These are phyloP conservation scores for Fusarium fracticaudum DNA, from an alignment of 2,329 filamentous ascomycete genomes.

Conservation along the genomic window DNA sequence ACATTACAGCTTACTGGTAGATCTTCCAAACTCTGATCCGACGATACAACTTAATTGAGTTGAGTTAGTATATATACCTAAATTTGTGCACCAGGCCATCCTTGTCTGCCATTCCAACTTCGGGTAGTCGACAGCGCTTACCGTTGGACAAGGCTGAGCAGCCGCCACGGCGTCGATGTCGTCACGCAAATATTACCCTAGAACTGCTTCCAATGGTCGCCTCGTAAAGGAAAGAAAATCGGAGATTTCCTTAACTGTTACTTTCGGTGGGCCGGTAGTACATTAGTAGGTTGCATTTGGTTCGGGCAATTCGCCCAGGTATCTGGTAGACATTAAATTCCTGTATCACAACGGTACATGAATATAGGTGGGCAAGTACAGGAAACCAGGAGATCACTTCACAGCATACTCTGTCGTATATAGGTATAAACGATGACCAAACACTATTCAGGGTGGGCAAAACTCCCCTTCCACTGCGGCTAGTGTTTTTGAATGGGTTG, in stretches of 20 bases:
- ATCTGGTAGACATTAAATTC: neutral
- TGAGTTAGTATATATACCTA: neutral
- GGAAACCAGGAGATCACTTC: neutral
- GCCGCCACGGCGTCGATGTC: constrained; percentile 22
- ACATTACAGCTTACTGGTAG: neutral
- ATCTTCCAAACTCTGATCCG: constrained; percentile 6
- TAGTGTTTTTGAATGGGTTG: neutral
- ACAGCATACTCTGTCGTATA: too few species aligned
- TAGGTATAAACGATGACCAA: neutral
- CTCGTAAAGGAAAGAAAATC: neutral
- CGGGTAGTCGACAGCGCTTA: neutral
- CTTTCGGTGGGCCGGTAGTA: constrained; percentile 4
- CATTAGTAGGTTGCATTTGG: neutral
- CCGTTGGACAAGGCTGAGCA: constrained; percentile 34
- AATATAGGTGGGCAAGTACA: neutral
- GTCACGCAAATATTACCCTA: constrained; percentile 12
- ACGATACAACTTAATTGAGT: neutral
- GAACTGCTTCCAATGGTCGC: neutral
- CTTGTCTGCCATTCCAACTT: neutral
- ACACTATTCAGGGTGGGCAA: neutral
- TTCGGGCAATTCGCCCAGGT: neutral
- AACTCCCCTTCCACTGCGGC: neutral
- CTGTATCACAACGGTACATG: neutral
- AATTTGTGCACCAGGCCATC: neutral
- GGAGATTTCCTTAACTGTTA: constrained; percentile 10